Evolutionary conservation across 805 yeast genomes (phyloP).

Genomic region (Suhomyces prunicola): DNA sequence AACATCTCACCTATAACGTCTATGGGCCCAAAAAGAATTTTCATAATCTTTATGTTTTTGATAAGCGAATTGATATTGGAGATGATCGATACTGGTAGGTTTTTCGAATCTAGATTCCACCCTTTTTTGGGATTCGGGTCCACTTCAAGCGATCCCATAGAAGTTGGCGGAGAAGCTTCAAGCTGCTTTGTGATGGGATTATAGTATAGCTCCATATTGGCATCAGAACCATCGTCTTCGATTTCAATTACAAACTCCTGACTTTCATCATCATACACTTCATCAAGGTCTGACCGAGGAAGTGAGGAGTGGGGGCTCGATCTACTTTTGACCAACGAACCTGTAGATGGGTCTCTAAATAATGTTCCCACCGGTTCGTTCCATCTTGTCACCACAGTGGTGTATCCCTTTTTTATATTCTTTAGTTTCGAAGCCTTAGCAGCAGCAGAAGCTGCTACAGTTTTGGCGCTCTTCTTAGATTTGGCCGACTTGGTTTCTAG

Average conservation of each 20-base stretch:
- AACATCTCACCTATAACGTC: slow-evolving; percentile 36
- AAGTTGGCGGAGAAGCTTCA: slow-evolving; percentile 24
- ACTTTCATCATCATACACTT: slow-evolving; percentile 5
- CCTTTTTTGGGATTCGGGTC: not conserved
- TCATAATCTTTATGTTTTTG: slow-evolving; percentile 35
- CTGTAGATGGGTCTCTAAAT: slow-evolving; percentile 6
- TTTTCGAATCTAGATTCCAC: not conserved
- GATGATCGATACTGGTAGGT: slow-evolving; percentile 18
- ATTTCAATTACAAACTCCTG: slow-evolving; percentile 30
- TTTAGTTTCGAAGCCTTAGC: slow-evolving; percentile 2
- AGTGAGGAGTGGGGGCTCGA: not conserved
- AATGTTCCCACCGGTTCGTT: slow-evolving; percentile 18
- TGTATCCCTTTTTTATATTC: slow-evolving; percentile 18
- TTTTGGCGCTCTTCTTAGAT: not conserved
- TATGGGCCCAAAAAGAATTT: slow-evolving; percentile 37
- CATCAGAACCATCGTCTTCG: slow-evolving; percentile 21
- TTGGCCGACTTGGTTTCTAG: slow-evolving; percentile 3
- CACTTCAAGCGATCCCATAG: slow-evolving; percentile 6
- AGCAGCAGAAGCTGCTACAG: not conserved
- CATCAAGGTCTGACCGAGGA: slow-evolving; percentile 4
- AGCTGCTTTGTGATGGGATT: slow-evolving; percentile 33
- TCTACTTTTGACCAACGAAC: not conserved
- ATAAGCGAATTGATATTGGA: slow-evolving; percentile 32
- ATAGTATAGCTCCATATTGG: slow-evolving; percentile 27
- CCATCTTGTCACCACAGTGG: slow-evolving; percentile 29